A percentile compares a stretch with the other conserved stretches of the same genome.
These are phyloP conservation scores for Nakazawaea ambrosiae DNA, from an alignment of 805 yeast genomes.

Conservation along the genomic window DNA sequence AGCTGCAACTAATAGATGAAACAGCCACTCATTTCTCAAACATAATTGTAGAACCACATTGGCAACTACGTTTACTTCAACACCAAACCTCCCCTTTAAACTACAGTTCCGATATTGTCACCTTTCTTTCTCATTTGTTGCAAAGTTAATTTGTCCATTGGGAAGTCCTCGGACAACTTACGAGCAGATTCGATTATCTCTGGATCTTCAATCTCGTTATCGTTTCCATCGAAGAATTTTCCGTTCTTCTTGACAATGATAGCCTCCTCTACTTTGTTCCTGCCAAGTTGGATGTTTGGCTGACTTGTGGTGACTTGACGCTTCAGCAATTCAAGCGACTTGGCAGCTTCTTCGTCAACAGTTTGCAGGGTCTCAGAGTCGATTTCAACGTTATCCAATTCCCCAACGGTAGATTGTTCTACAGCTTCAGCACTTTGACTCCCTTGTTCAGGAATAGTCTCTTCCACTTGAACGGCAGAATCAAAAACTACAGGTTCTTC, in stretches of 20 bases:
- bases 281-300: not conserved
- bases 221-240: slow-evolving; percentile 13
- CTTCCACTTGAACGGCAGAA: slow-evolving; percentile 5
- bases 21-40: too few relatives aligned
- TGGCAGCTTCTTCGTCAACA: not conserved
- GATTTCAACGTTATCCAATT: too few relatives aligned
- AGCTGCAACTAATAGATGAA: too few relatives aligned
- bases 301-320: not conserved
- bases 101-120: not conserved
- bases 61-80: too few relatives aligned
- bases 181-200: slow-evolving; percentile 14
- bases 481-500: slow-evolving; percentile 5
- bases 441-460: not conserved
- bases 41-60: too few relatives aligned
- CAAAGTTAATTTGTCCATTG: slow-evolving; percentile 9
- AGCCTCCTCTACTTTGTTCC: slow-evolving; percentile 2
- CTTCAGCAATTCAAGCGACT: not conserved
- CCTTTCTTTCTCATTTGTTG: slow-evolving; percentile 6
- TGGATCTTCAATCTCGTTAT: slow-evolving; percentile 20
- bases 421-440: not conserved
- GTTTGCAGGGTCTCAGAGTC: not conserved
- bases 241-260: slow-evolving; percentile 4
- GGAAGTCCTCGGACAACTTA: slow-evolving; percentile 1
- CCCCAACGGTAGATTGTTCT: not conserved
- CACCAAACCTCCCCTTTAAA: too few relatives aligned